Evolutionary conservation across 805 yeast genomes (phyloP).

Genomic region (Candida manassasensis): DNA sequence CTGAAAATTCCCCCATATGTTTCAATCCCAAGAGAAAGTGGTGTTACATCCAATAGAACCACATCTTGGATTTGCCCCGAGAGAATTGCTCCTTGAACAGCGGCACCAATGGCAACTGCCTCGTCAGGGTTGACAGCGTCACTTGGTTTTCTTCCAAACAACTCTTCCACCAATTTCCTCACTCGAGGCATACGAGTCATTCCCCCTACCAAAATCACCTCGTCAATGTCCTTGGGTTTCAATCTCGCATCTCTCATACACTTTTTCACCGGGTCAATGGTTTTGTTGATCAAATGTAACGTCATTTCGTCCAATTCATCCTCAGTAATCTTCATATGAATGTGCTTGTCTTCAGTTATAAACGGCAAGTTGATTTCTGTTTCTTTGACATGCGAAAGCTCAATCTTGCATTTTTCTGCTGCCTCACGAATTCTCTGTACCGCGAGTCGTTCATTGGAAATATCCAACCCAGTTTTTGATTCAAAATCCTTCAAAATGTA

Average conservation of each 20-base stretch:
- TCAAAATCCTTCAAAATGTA: slow-evolving; percentile 57
- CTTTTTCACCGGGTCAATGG: slow-evolving; percentile 68
- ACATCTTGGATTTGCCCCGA: slow-evolving; percentile 82
- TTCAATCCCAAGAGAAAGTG: slow-evolving; percentile 77
- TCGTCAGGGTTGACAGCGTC: slow-evolving; percentile 84
- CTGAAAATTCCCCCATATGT: slow-evolving; percentile 82
- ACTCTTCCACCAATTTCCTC: slow-evolving; percentile 52
- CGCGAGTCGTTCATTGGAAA: slow-evolving; percentile 48
- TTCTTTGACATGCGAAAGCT: slow-evolving; percentile 58
- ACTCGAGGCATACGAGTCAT: slow-evolving; percentile 89
- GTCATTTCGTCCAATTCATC: slow-evolving; percentile 65
- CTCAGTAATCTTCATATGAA: slow-evolving; percentile 56
- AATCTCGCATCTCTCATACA: slow-evolving; percentile 74
- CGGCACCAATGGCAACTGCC: slow-evolving; percentile 90
- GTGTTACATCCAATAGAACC: slow-evolving; percentile 74
- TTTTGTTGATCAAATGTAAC: slow-evolving; percentile 58
- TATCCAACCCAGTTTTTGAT: slow-evolving; percentile 45
- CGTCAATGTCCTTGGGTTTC: slow-evolving; percentile 61
- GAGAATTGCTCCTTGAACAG: slow-evolving; percentile 82
- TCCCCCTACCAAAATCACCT: slow-evolving; percentile 78
- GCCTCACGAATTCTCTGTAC: slow-evolving; percentile 78
- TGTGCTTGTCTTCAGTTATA: slow-evolving; percentile 56
- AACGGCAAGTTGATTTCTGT: slow-evolving; percentile 70
- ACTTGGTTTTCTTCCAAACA: slow-evolving; percentile 63
- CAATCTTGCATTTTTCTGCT: slow-evolving; percentile 74